These are phyloP conservation scores for Fusarium protoensiforme DNA, from an alignment of 2,329 filamentous ascomycete species.

Conservation along the genomic window DNA sequence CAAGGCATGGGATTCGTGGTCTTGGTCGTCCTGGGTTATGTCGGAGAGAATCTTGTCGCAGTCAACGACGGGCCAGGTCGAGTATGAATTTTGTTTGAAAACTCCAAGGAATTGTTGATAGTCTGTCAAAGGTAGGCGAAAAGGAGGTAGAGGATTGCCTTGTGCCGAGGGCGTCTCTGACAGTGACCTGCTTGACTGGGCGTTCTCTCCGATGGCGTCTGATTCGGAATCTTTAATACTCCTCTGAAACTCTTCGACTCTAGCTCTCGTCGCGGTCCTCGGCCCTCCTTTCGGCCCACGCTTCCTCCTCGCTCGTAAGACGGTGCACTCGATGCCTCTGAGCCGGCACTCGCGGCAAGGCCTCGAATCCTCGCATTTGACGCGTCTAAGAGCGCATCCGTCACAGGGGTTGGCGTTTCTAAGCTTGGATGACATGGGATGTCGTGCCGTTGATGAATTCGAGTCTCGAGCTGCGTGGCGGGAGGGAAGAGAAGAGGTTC, in stretches of 20 bases:
- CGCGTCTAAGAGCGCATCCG: constrained; percentile 28
- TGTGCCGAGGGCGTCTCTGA: neutral
- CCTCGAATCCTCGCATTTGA: constrained; percentile 30
- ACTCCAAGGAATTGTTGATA: constrained; percentile 36
- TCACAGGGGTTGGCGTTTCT: constrained; percentile 34
- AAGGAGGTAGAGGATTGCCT: constrained; percentile 5
- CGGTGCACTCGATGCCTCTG: constrained; percentile 29
- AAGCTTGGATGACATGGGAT: constrained; percentile 19
- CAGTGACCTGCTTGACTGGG: neutral
- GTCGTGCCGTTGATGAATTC: neutral
- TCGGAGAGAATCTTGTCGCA: constrained; percentile 29
- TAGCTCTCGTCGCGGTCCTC: constrained; percentile 24
- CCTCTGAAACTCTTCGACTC: constrained; percentile 27
- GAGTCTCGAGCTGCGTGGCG: neutral
- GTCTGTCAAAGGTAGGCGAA: constrained; percentile 27
- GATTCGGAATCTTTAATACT: constrained; percentile 13
- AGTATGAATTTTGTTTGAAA: constrained; percentile 31
- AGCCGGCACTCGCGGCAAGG: constrained; percentile 30
- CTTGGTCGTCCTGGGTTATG: constrained; percentile 17
- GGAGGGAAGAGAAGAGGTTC: neutral
- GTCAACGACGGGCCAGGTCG: constrained; percentile 41
- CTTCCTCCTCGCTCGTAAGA: constrained; percentile 22
- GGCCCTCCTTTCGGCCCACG: constrained; percentile 31
- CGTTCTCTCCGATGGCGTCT: neutral
- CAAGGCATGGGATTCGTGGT: constrained; percentile 38